These are phyloP conservation scores for Blastosporella zonata DNA, from an alignment of 1,284 basidiomycete genomes.

Conservation along the genomic window DNA sequence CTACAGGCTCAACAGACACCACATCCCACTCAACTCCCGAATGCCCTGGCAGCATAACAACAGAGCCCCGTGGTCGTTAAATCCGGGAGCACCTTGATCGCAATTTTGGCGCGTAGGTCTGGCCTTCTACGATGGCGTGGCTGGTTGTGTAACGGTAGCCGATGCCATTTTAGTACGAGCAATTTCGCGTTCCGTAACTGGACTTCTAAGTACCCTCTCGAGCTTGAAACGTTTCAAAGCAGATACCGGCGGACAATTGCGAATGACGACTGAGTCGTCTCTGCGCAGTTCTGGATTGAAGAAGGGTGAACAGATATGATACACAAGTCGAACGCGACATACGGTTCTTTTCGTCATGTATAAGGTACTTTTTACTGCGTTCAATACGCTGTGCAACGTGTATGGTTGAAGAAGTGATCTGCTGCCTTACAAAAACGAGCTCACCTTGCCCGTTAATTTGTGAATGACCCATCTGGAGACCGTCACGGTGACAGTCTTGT, in stretches of 20 bases:
- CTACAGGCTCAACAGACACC: conserved; percentile 27
- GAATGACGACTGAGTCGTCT: conserved; percentile 70
- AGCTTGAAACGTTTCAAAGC: conserved; percentile 72
- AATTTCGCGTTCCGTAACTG: conserved; percentile 55
- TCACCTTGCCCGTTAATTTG: conserved; percentile 70
- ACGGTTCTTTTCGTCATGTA: conserved; percentile 72
- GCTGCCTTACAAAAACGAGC: conserved; percentile 15
- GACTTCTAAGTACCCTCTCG: conserved; percentile 63
- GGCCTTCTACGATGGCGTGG: conserved; percentile 4
- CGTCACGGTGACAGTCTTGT: conserved; percentile 78
- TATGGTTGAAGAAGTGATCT: background rate
- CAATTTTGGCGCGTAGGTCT: background rate
- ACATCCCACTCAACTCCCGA: conserved; percentile 10
- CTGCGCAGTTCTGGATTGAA: conserved; percentile 50
- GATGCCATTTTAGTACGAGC: conserved; percentile 26
- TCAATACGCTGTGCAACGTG: conserved; percentile 53
- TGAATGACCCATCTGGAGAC: conserved; percentile 70
- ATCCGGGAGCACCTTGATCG: background rate
- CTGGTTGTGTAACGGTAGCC: conserved; percentile 13
- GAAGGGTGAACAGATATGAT: conserved; percentile 7
- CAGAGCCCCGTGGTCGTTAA: background rate
- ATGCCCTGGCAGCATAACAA: conserved; percentile 15
- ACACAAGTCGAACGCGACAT: conserved; percentile 18
- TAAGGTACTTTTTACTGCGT: conserved; percentile 69
- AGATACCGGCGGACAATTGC: conserved; percentile 75